These are phyloP conservation scores for Ocimum tenuiflorum DNA, from an alignment of 257 asterid genomes.

Conservation along the genomic window DNA sequence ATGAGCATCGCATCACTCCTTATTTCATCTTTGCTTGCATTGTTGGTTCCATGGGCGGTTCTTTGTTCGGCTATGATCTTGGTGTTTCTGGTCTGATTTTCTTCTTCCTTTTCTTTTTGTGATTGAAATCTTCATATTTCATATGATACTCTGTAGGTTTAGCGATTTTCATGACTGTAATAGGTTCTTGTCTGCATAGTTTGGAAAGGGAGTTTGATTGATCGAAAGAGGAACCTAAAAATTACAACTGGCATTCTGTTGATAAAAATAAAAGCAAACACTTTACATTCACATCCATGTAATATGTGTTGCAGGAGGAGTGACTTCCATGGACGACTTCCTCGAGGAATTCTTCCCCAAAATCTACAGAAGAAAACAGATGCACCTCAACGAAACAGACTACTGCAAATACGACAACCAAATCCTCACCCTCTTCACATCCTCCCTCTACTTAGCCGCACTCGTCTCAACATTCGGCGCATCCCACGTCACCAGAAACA, in stretches of 20 bases:
- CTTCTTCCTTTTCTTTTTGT: not conserved
- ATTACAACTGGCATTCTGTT: too few species aligned
- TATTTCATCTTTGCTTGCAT: slow-evolving; percentile 71
- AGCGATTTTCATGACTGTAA: not conserved
- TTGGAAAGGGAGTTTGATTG: not conserved
- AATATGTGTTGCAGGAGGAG: slow-evolving; percentile 41
- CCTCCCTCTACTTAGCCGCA: slow-evolving; percentile 60
- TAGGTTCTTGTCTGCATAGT: not conserved
- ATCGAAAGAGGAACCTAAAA: too few species aligned
- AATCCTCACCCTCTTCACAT: slow-evolving; percentile 49
- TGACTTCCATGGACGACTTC: slow-evolving; percentile 64
- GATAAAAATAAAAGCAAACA: too few species aligned
- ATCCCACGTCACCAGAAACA: slow-evolving; percentile 39
- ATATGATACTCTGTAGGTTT: too few species aligned
- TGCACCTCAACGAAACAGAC: slow-evolving; percentile 3
- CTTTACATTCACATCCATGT: too few species aligned
- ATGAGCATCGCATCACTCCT: slow-evolving; percentile 57
- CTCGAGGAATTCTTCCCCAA: slow-evolving; percentile 43
- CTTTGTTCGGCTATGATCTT: slow-evolving; percentile 83
- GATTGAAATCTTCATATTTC: not conserved
- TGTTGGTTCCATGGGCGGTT: slow-evolving; percentile 80
- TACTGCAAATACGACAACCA: slow-evolving; percentile 55
- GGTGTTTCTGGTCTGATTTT: slow-evolving; percentile 66
- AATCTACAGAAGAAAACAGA: slow-evolving; percentile 28
- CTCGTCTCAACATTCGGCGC: slow-evolving; percentile 50